These are phyloP conservation scores for Noccaea bulbosa DNA, from an alignment of 345 rosid genomes.

Conservation along the genomic window DNA sequence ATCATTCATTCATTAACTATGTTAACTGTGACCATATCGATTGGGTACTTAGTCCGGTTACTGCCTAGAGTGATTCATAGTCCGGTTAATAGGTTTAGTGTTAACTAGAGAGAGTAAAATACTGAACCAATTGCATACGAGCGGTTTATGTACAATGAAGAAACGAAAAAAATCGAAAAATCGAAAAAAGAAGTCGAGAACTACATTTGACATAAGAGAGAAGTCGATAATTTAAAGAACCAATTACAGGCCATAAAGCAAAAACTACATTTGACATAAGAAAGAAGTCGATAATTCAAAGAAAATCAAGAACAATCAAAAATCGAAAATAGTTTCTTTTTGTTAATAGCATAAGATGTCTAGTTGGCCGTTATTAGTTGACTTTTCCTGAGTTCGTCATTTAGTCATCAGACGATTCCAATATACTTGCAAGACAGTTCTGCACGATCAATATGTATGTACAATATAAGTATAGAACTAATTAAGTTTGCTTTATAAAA, in stretches of 20 bases:
- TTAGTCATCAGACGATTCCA: slow-evolving; percentile 42
- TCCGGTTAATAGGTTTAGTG: neutral
- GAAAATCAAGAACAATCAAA: slow-evolving; percentile 16
- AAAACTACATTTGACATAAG: neutral
- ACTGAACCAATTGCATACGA: slow-evolving; percentile 11
- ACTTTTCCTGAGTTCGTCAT: neutral
- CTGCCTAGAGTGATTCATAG: neutral
- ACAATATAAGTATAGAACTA: neutral
- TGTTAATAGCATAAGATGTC: slow-evolving; percentile 18
- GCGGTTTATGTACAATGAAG: slow-evolving; percentile 16
- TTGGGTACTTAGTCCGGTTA: too few species aligned
- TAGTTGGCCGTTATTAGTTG: slow-evolving; percentile 31
- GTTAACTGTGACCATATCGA: neutral
- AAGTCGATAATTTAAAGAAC: too few species aligned
- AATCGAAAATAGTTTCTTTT: neutral
- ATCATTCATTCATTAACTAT: slow-evolving; percentile 9
- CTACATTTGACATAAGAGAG: too few species aligned
- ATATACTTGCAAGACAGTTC: slow-evolving; percentile 47
- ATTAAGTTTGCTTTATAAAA: too few species aligned
- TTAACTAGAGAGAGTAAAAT: slow-evolving; percentile 5
- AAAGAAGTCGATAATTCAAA: slow-evolving; percentile 7
- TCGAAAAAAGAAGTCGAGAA: neutral
- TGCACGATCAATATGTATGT: slow-evolving; percentile 24
- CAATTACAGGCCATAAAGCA: neutral
- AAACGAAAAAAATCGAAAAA: neutral